Base-by-base conservation (phyloP, 179 eudicot species). In the Beta lomatogona region DNA sequence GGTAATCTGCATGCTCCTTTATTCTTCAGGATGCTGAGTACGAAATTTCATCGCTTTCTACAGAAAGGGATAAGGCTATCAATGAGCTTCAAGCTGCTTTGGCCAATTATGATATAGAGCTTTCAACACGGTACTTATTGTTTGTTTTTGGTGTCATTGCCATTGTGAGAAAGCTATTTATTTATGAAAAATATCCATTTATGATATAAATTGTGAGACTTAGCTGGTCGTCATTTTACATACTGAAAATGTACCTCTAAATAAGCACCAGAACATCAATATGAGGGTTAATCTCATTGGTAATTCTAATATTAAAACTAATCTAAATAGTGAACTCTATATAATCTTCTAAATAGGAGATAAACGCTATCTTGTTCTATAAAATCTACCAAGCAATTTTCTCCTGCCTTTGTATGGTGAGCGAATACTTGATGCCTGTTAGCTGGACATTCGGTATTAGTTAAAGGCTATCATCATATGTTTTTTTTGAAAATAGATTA, bases 1-100 rank as follows among this genome's bases (percentile, higher is more conserved):
- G 77, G 50, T 86, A 59, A 88, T 52, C 67, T 73, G 63, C 50
- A 2, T 14, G 36, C 64, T 80, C 11, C 75, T 76, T 81, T 54
- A 21, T 59, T 63, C 60, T 88, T 79, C 82, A 97, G 99, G 99
- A 94, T 83, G 97, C 93, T 77, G 99, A 97, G 88, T 91, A 86
- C 82, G 99, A 97, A 87, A 85, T 94, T 66, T 53, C 84, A 52
- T 86, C 79, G 74, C 66, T 86, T 77, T 84, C 95, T 80, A 84
- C 89, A 5, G 98, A 94, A 85, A 93, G 88, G 88, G 99, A 94
- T 83, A 86, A 89, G 84, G 91, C 91, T 77, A 83, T 92, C 83
- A 89, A 89, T 81, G 97, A 94, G 84, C 95, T 97, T 86, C 91
- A 90, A 83, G 86, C 87, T 75, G 89, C 93, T 86, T 83, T 90